Conservation (phyloP, 2,329 filamentous ascomycete species). For the Thielaviopsis ethacetica region DNA sequence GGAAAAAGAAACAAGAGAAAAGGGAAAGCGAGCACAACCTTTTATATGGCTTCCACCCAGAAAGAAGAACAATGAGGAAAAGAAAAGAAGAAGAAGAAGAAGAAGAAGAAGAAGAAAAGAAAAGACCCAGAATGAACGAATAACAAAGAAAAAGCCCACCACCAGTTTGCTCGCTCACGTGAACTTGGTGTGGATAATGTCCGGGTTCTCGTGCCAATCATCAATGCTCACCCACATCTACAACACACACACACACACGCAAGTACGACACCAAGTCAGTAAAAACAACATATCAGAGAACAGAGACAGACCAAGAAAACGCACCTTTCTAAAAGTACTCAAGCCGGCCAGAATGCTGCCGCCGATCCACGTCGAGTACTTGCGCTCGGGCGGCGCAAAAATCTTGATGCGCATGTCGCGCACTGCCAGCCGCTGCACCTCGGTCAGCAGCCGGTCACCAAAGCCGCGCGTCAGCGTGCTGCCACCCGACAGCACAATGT, state of each 20-base stretch:
- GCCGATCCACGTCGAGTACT: slow-evolving; percentile 98
- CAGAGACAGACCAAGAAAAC: slow-evolving; percentile 17
- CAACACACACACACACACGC: neutral
- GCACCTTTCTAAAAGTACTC: slow-evolving; percentile 95
- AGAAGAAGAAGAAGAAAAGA: slow-evolving; percentile 3
- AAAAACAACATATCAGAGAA: slow-evolving; percentile 3
- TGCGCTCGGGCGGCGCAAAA: slow-evolving; percentile 89
- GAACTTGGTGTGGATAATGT: slow-evolving; percentile 97
- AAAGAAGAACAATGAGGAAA: neutral
- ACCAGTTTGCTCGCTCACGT: slow-evolving; percentile 34
- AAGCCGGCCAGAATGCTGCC: slow-evolving; percentile 91
- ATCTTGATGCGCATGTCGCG: slow-evolving; percentile 99
- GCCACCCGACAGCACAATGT: slow-evolving; percentile 92
- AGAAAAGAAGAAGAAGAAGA: neutral
- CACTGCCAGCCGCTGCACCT: slow-evolving; percentile 83
- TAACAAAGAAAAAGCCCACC: neutral
- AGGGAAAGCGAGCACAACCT: neutral
- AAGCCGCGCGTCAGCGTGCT: slow-evolving; percentile 96
- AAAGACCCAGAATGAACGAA: neutral
- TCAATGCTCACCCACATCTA: slow-evolving; percentile 99
- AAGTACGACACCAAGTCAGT: slow-evolving; percentile 3
- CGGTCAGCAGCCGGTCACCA: slow-evolving; percentile 76
- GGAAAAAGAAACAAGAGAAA: neutral
- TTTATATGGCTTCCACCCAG: too few species aligned
- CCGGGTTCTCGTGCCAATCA: slow-evolving; percentile 98